Base-by-base conservation (phyloP, 768 basidiomycete genomes). In the Floccularia luteovirens region DNA sequence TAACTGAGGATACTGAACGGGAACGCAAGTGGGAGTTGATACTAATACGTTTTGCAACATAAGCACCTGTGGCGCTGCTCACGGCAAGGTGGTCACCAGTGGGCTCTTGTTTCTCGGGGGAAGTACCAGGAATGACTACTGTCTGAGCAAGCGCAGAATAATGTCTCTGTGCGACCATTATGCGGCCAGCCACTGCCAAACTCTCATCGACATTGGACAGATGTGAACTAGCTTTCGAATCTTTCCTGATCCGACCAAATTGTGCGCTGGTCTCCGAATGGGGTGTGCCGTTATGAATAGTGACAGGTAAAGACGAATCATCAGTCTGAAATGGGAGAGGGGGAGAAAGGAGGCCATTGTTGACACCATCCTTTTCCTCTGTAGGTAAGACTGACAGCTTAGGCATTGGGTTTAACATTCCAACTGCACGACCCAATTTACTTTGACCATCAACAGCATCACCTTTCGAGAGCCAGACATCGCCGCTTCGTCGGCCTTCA, bases 161-260 rank as follows among this genome's bases (percentile, higher is more conserved):
- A 54, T 85, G 83, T 33, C 77, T 66, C 53, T 85, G 78, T 0
- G 82, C 83, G 38, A 82, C 60, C 81, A 85, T 82, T 50, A 85
- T 79, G 43, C 62, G 64, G 22, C 75, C 74, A 4, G 70, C 69
- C 46, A 68, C 70, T 0, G 62, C 70, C 27, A 74, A 43, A 31
- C 66, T 68, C 24, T 77, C 79, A 31, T 78, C 75, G 3, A 49
- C 63, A 13, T 60, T 66, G 13, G 77, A 77, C 40, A 66, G 53
- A 46, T 70, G 70, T 8, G 79, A 77, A 43, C 75, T 78, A 3
- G 66, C 62, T 50, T 71, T 74, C 2, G 80, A 79, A 10, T 75
- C 68, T 31, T 59, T 64, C 43, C 73, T 59, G 14, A 69, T 55
- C 40, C 68, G 61, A 16, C 78, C 77, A 41, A 81, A 67, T 55